Evolutionary conservation across 768 basidiomycete genomes (phyloP), one percentile per base, ranked within the genome.

Genomic region (Macrocybe gigantea): DNA sequence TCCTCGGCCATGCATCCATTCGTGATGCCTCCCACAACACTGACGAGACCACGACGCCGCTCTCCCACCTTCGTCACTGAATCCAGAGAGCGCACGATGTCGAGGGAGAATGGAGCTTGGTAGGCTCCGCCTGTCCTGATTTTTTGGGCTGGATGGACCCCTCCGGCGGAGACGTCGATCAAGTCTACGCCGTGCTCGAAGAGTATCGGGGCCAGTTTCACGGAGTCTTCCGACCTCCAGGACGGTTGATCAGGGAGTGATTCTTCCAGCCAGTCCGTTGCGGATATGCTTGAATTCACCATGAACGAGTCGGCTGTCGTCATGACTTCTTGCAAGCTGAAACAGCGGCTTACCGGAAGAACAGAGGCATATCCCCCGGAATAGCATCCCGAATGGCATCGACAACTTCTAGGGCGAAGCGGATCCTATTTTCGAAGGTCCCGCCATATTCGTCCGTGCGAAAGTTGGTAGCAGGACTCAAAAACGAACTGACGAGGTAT

Each of bases 191-290:
- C 81, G 15, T 72, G 64, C 15, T 74, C 65, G 7, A 64, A 64
- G n/a, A 84, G 69, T 49, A 74, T 67, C 7, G 64, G 55, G 2
- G 75, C 69, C 41, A 84, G 62, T 33, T 69, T 62, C 14, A 75
- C 70, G 9, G 76, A 80, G 57, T 91, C 88, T 58, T 85, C 79
- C 1, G 76, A 52, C 11, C 77, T 74, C 88, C 89, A 88, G 5
- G 78, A 78, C 9, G 75, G 73, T 52, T 84, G 77, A 48, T 83
- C 64, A 0, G 80, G 78, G 1, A 76, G 63, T 4, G 70, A 67
- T 49, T 77, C 72, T 53, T 82, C 80, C 6, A 86, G 65, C 82
- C 86, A 87, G 49, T 91, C 90, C 0, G 80, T 83, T 1, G 79
- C 90, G 34, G 82, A 84, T 15, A 91, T 64, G 13, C 82, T 80